A percentile compares a stretch with the other conserved stretches of the same genome.
These are phyloP conservation scores for Pyrenopolyporus hunteri DNA, from an alignment of 495 filamentous ascomycete species.

Conservation along the genomic window DNA sequence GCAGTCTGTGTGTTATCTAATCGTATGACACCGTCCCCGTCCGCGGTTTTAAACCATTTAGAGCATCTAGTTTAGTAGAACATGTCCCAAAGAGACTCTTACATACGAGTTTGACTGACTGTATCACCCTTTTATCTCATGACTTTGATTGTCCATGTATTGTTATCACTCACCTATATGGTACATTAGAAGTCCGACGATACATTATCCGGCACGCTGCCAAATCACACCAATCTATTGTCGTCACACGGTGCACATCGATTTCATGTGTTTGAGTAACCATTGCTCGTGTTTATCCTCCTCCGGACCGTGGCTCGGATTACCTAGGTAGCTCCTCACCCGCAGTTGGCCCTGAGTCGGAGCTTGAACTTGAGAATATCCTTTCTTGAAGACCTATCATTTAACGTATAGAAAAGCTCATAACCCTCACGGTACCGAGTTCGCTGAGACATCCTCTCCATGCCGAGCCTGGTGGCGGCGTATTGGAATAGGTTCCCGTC, in stretches of 20 bases:
- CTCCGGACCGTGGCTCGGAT: not conserved
- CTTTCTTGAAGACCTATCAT: not conserved
- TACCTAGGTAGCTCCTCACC: not conserved
- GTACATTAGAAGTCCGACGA: no score
- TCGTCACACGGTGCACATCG: not conserved
- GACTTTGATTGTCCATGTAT: not conserved
- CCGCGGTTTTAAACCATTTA: not conserved
- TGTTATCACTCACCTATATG: no score
- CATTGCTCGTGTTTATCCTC: no score
- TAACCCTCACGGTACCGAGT: not conserved
- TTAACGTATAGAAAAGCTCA: slow-evolving; percentile 1
- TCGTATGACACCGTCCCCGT: not conserved
- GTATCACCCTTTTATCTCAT: no score
- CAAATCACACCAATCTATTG: no score
- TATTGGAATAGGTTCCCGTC: not conserved
- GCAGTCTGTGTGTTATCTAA: slow-evolving; percentile 13
- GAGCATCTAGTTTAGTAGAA: not conserved
- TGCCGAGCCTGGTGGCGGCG: not conserved
- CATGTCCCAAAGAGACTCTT: no score
- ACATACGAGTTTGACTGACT: no score
- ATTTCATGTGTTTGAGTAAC: not conserved
- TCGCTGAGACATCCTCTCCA: not conserved
- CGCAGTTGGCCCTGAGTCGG: not conserved
- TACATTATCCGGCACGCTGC: no score
- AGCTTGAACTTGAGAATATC: not conserved